Evolutionary conservation across 139 green algal species (phyloP).

Genomic region (Nannochloris sp.): DNA sequence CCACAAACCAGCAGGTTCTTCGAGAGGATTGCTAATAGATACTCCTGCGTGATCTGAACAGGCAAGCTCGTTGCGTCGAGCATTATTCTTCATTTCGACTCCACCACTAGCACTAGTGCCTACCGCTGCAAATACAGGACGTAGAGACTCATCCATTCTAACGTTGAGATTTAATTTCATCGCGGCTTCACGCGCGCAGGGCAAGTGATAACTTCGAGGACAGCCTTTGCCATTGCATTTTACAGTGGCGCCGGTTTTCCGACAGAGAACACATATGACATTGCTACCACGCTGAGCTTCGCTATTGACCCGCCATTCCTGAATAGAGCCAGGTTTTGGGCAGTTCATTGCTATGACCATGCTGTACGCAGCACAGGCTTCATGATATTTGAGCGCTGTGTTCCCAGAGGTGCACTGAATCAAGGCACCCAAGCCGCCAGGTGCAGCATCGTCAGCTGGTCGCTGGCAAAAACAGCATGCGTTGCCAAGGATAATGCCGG

Average conservation of each 20-base stretch:
- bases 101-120: constrained; percentile 1
- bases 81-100: background rate
- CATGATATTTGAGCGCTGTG: background rate
- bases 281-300: background rate
- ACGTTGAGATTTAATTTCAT: no score
- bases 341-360: background rate
- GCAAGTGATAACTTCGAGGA: constrained; percentile 3
- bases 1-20: constrained; percentile 10
- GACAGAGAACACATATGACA: background rate
- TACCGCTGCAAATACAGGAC: background rate
- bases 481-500: background rate
- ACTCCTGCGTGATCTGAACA: background rate
- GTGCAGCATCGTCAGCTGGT: background rate
- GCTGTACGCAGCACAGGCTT: constrained; percentile 13
- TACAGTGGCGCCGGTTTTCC: background rate
- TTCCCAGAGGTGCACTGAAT: background rate
- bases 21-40: background rate
- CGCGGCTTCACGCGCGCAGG: constrained; percentile 6
- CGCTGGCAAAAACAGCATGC: background rate
- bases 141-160: background rate
- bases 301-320: background rate
- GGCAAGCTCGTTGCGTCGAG: background rate
- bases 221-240: background rate
- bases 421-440: background rate
- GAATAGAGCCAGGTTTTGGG: background rate